Evolutionary conservation across 805 yeast genomes (phyloP).

Genomic region (Candida coleopterorum): DNA sequence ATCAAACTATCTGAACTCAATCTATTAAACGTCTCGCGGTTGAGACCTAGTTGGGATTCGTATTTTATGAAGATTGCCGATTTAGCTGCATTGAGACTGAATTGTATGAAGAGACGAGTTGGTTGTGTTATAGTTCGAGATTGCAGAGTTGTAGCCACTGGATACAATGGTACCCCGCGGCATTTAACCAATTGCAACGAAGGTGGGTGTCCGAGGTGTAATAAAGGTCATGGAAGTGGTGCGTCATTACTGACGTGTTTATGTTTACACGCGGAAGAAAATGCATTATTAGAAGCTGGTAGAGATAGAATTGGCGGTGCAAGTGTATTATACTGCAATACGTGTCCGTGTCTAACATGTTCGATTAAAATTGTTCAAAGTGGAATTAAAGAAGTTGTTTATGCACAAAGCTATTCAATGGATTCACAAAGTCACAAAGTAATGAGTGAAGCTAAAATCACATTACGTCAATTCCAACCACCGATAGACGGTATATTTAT

Average conservation of each 20-base stretch:
- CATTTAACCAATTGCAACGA: slow-evolving; percentile 84
- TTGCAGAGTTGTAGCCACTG: slow-evolving; percentile 86
- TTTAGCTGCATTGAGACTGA: slow-evolving; percentile 85
- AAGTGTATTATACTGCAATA: slow-evolving; percentile 82
- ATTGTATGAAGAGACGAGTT: slow-evolving; percentile 96
- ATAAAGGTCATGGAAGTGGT: slow-evolving; percentile 61
- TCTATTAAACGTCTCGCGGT: slow-evolving; percentile 38
- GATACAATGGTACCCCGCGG: slow-evolving; percentile 96
- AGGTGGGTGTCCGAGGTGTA: slow-evolving; percentile 94
- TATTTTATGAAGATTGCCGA: slow-evolving; percentile 93
- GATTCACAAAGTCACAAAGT: slow-evolving; percentile 72
- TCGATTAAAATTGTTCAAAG: slow-evolving; percentile 91
- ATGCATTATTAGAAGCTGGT: slow-evolving; percentile 92
- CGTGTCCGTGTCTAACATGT: slow-evolving; percentile 96
- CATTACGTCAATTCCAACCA: slow-evolving; percentile 49
- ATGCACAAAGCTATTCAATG: slow-evolving; percentile 90
- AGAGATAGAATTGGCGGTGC: slow-evolving; percentile 60
- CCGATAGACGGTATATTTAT: slow-evolving; percentile 38
- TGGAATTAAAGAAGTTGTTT: slow-evolving; percentile 88
- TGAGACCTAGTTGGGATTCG: slow-evolving; percentile 94
- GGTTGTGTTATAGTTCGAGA: slow-evolving; percentile 93
- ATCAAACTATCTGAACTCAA: slow-evolving; percentile 37
- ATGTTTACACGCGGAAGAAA: slow-evolving; percentile 96
- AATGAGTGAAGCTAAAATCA: slow-evolving; percentile 67
- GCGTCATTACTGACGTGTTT: slow-evolving; percentile 74